phyloP scores from a whole-genome alignment of 768 basidiomycete genomes.

The Suillus luteus region DNA sequence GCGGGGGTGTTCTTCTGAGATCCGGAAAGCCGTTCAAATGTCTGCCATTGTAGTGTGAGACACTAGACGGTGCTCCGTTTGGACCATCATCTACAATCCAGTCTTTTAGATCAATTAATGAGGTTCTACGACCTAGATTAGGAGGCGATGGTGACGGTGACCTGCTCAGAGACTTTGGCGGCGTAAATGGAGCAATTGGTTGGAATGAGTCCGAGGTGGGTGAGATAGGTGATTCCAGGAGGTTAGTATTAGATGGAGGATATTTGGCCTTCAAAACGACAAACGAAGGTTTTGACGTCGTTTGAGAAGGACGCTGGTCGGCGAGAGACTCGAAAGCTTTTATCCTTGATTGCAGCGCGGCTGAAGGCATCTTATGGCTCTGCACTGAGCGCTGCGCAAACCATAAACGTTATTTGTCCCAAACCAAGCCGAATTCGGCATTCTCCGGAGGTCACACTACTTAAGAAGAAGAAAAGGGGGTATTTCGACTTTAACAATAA shows the following conservation, averaged over 20 bases:
- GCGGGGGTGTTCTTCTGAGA: slow-evolving; percentile 28
- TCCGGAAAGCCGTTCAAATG: slow-evolving; percentile 23
- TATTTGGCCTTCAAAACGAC: slow-evolving; percentile 11
- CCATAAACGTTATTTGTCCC: slow-evolving; percentile 4
- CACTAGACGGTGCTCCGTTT: slow-evolving; percentile 22
- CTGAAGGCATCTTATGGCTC: slow-evolving; percentile 40
- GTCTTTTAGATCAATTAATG: slow-evolving; percentile 71
- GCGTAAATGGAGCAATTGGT: slow-evolving; percentile 43
- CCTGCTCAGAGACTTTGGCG: slow-evolving; percentile 23
- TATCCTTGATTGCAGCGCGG: slow-evolving; percentile 58
- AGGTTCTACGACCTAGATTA: slow-evolving; percentile 46
- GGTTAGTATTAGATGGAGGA: slow-evolving; percentile 20
- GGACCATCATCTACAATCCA: slow-evolving; percentile 71
- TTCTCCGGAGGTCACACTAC: neutral
- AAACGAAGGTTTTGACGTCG: slow-evolving; percentile 12
- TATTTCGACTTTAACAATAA: slow-evolving; percentile 16
- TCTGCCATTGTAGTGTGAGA: slow-evolving; percentile 14
- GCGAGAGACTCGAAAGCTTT: slow-evolving; percentile 63
- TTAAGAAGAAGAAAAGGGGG: slow-evolving; percentile 1
- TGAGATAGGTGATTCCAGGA: slow-evolving; percentile 54
- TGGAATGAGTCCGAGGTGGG: slow-evolving; percentile 44
- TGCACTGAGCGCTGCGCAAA: slow-evolving; percentile 11
- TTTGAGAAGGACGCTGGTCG: slow-evolving; percentile 22
- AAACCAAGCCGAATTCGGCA: neutral
- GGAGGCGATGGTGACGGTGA: slow-evolving; percentile 50